Evolutionary conservation across 768 basidiomycete species (phyloP).

Genomic region (Mycena albidolilacea): DNA sequence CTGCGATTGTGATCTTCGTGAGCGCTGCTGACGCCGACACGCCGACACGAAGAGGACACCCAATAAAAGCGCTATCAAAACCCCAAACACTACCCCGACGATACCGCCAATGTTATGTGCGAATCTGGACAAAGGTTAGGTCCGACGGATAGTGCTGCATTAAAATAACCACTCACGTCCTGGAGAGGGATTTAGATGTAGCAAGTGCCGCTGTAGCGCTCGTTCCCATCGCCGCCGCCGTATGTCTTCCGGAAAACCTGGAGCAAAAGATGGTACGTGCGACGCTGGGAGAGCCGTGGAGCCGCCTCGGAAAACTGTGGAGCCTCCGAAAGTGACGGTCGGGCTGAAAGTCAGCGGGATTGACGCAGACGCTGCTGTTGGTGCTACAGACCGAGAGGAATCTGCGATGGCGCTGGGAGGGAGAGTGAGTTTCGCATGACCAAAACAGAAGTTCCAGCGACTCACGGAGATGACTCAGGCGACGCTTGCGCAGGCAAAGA

Average conservation of each 20-base stretch:
- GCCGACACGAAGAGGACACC: constrained; percentile 48
- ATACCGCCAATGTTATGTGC: constrained; percentile 56
- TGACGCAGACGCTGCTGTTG: neutral
- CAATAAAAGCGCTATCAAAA: constrained; percentile 46
- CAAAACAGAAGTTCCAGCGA: neutral
- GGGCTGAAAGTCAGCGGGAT: neutral
- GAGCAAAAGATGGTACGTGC: neutral
- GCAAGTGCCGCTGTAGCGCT: neutral
- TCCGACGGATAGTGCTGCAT: neutral
- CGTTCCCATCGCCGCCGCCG: neutral
- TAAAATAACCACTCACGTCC: constrained; percentile 13
- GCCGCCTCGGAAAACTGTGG: neutral
- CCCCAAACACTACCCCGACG: constrained; percentile 54
- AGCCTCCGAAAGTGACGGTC: neutral
- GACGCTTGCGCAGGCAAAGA: neutral
- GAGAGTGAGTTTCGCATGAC: neutral
- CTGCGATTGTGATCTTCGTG: neutral
- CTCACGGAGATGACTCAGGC: neutral
- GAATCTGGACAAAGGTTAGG: constrained; percentile 45
- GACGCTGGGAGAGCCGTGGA: neutral
- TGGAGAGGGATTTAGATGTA: constrained; percentile 13
- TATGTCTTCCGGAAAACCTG: neutral
- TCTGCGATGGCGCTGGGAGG: neutral
- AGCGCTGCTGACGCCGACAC: constrained; percentile 40
- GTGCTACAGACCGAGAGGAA: neutral